These are phyloP conservation scores for Podaxis sp. DNA, from an alignment of 768 basidiomycete species.

Conservation along the genomic window DNA sequence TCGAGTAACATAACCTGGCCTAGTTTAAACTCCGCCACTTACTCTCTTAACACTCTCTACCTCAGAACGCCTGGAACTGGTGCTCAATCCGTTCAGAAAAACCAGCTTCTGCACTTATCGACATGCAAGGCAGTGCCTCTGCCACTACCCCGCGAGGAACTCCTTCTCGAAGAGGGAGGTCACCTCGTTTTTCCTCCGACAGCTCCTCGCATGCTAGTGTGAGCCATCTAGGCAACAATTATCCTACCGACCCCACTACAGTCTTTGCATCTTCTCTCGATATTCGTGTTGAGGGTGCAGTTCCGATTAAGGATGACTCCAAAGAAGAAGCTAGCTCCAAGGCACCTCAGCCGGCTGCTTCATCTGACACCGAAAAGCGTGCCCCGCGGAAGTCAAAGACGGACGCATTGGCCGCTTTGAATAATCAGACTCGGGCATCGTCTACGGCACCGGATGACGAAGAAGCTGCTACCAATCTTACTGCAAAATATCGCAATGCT, in stretches of 20 bases:
- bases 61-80: conserved; percentile 41
- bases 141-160: conserved; percentile 54
- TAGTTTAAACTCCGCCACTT: conserved; percentile 47
- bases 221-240: conserved; percentile 46
- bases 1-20: conserved; percentile 42
- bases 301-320: conserved; percentile 55
- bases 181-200: conserved; percentile 53
- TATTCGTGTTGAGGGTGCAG: conserved; percentile 75
- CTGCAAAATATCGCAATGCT: conserved; percentile 47
- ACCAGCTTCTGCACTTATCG: conserved; percentile 29
- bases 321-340: conserved; percentile 33
- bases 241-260: conserved; percentile 48
- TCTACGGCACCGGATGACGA: conserved; percentile 56
- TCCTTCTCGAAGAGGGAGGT: conserved; percentile 63
- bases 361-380: conserved; percentile 50
- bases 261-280: conserved; percentile 68
- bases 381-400: conserved; percentile 91
- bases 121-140: conserved; percentile 47
- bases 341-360: conserved; percentile 38
- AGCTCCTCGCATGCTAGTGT: conserved; percentile 47
- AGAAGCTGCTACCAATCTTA: conserved; percentile 46
- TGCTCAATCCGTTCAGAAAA: conserved; percentile 33
- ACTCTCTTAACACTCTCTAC: conserved; percentile 41
- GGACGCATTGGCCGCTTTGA: conserved; percentile 78
- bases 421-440: conserved; percentile 61